Percentiles rank a stretch among this genome's conserved stretches.
These are phyloP conservation scores for Candida ulmi DNA, from an alignment of 805 yeast genomes.

Conservation along the genomic window DNA sequence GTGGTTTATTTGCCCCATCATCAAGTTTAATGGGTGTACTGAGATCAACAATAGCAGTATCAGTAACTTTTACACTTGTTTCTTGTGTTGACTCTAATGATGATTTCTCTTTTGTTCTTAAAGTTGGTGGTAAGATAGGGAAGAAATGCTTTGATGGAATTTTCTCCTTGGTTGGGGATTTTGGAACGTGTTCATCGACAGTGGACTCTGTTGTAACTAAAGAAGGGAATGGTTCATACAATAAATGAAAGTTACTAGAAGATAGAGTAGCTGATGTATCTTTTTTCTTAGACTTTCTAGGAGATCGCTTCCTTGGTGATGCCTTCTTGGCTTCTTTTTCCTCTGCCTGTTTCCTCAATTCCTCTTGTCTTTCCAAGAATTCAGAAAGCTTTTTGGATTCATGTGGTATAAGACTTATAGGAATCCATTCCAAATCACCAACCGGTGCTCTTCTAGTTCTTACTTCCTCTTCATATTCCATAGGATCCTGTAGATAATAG, in stretches of 20 bases:
- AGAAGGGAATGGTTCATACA: too few species aligned
- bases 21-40: too few species aligned
- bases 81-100: background rate
- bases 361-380: background rate
- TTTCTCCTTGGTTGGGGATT: background rate
- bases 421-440: slow-evolving; percentile 9
- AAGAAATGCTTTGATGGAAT: background rate
- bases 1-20: too few species aligned
- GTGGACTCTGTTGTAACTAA: background rate
- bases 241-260: background rate
- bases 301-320: background rate
- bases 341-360: background rate
- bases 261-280: background rate
- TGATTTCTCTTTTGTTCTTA: background rate
- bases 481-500: background rate
- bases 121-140: background rate
- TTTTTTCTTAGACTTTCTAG: slow-evolving; percentile 1
- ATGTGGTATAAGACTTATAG: slow-evolving; percentile 1
- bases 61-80: too few species aligned
- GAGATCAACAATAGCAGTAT: too few species aligned
- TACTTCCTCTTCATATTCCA: background rate
- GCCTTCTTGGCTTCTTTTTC: background rate
- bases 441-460: slow-evolving; percentile 5
- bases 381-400: background rate
- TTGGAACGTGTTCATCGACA: background rate